These are phyloP conservation scores for Chamaecyparis obtusa DNA, from an alignment of 75 land plant genomes.

Conservation along the genomic window DNA sequence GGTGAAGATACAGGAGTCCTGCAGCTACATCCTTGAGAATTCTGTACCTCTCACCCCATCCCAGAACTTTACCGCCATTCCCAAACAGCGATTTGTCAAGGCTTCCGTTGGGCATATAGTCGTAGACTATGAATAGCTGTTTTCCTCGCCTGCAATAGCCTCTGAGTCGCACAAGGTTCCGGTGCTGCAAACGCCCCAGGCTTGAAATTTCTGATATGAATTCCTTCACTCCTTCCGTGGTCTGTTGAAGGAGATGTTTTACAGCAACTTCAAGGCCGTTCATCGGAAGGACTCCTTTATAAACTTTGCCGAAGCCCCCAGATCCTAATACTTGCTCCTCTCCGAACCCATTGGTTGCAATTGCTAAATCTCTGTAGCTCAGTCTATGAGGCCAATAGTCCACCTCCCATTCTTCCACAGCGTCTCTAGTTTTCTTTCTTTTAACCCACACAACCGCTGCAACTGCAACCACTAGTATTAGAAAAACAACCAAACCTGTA, in stretches of 20 bases:
- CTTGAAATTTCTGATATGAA: too few species aligned
- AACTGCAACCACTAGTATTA: background rate
- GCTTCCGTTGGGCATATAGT: background rate
- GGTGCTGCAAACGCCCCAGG: too few species aligned
- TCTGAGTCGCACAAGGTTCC: background rate
- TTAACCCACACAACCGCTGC: background rate
- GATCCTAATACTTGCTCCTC: constrained; percentile 19
- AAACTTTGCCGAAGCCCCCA: constrained; percentile 50
- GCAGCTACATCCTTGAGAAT: too few species aligned
- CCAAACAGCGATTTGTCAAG: background rate
- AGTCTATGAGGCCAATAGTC: constrained; percentile 62
- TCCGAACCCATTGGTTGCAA: constrained; percentile 35
- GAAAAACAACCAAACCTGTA: background rate
- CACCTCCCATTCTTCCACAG: constrained; percentile 56
- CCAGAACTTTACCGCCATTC: background rate
- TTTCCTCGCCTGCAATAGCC: background rate
- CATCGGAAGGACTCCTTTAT: constrained; percentile 29
- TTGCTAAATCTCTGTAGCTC: constrained; percentile 35
- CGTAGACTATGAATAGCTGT: constrained; percentile 2
- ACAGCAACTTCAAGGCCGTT: constrained; percentile 30
- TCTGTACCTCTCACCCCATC: background rate
- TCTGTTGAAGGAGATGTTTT: constrained; percentile 20
- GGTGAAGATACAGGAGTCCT: too few species aligned
- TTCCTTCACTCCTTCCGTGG: constrained; percentile 14
- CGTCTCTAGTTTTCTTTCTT: constrained; percentile 14